Conservation (phyloP, 2,329 filamentous ascomycete genomes). For the Sphaerulina vaccinii region DNA sequence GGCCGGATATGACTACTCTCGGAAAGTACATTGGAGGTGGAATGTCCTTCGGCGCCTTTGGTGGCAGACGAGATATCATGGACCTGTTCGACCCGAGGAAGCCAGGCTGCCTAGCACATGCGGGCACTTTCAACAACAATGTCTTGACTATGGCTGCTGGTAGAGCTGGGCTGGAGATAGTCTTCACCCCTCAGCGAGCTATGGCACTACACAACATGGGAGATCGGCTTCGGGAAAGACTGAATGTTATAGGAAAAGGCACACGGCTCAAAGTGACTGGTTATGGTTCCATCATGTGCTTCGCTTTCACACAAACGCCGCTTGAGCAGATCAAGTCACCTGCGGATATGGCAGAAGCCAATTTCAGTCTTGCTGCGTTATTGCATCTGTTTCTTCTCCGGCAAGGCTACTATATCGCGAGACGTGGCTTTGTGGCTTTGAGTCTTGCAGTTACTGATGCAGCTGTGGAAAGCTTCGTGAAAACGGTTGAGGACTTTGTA, state of each 20-base stretch:
- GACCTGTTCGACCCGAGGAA: slow-evolving; percentile 53
- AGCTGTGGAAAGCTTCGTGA: slow-evolving; percentile 38
- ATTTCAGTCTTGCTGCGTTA: slow-evolving; percentile 35
- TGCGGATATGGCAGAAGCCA: slow-evolving; percentile 27
- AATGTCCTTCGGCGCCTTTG: slow-evolving; percentile 66
- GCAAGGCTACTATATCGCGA: slow-evolving; percentile 39
- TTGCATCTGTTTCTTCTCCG: slow-evolving; percentile 42
- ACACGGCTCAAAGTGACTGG: slow-evolving; percentile 42
- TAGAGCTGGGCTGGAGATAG: slow-evolving; percentile 39
- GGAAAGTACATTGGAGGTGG: slow-evolving; percentile 69
- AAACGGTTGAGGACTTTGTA: slow-evolving; percentile 18
- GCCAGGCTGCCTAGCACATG: slow-evolving; percentile 49
- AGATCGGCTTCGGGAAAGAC: slow-evolving; percentile 31
- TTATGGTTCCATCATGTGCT: slow-evolving; percentile 38
- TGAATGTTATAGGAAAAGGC: slow-evolving; percentile 34
- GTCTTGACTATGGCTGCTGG: slow-evolving; percentile 60
- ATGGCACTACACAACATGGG: slow-evolving; percentile 36
- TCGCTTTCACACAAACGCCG: slow-evolving; percentile 38
- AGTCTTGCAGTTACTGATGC: slow-evolving; percentile 37
- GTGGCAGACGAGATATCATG: slow-evolving; percentile 61
- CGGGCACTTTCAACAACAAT: slow-evolving; percentile 70
- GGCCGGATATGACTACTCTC: slow-evolving; percentile 62
- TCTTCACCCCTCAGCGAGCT: slow-evolving; percentile 39
- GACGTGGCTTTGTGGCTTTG: slow-evolving; percentile 39
- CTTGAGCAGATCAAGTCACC: slow-evolving; percentile 28